Evolutionary conservation across 1,284 basidiomycete species (phyloP), one percentile per base, ranked within the genome.

Genomic region (Cutaneotrichosporon cavernicola): DNA sequence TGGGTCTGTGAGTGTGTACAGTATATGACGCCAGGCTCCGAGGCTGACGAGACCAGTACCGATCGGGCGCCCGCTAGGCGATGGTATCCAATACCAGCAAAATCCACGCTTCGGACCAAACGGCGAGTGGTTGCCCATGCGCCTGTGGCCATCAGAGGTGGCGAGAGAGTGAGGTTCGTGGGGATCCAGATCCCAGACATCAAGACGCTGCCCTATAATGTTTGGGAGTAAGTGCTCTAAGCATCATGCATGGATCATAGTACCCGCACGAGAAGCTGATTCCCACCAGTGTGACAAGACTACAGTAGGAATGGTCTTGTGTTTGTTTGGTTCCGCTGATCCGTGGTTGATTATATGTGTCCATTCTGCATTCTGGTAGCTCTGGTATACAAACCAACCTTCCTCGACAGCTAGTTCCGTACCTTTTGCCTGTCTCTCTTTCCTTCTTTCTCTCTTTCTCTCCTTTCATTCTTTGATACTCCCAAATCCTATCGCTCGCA

Each of bases 71-170:
- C 74, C 80, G 2, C 62, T 68, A 22, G 78, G 76, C 1, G 75
- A 81, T 59, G 80, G 80, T 0, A 36, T 78, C 16, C 65, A 76
- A 38, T 80, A 72, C 65, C 58, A 64, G 1, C 65, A 70, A 21
- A 80, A 80, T 65, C 75, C 75, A 8, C 68, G 73, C 7, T 80
- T 81, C 61, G 80, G 79, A 8, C 75, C 76, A 0, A 71, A 78
- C 61, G 80, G 80, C 2, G 75, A 80, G 63, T 77, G 80, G 73
- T 64, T 78, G 40, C 73, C 67, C 59, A 72, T 75, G 63, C 61
- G 72, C 49, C 72, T 78, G 49, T 80, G 80, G 80, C 76, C 77
- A 10, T 68, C 70, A 55, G 73, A 64, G 77, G 79, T 78, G 10
- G 73, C 77, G 4, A 80, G 30, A 10, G 2, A 8, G 13, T 52